Conservation (phyloP, 192 early-diverging fungal genomes). For the Diversispora eburnea region DNA sequence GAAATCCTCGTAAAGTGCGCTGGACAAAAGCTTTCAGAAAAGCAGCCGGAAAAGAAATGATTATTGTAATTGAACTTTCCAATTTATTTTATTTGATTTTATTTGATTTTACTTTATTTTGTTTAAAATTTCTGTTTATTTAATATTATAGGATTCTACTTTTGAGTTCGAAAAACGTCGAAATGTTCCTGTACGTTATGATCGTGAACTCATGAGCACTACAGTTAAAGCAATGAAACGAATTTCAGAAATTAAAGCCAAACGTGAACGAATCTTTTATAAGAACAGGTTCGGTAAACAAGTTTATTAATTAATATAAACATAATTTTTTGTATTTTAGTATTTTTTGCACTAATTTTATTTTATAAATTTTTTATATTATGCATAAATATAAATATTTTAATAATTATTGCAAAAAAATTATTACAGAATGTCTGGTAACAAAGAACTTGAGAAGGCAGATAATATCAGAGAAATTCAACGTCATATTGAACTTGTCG, state of each 20-base stretch:
- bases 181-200: slow-evolving; percentile 97
- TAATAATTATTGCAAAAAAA: no score
- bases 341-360: background rate
- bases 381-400: no score
- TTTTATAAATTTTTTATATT: background rate
- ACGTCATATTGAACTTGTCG: slow-evolving; percentile 86
- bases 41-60: slow-evolving; percentile 99
- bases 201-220: slow-evolving; percentile 93
- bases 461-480: slow-evolving; percentile 75
- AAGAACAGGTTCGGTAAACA: slow-evolving; percentile 59
- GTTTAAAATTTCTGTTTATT: background rate
- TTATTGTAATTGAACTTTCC: slow-evolving; percentile 60
- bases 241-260: slow-evolving; percentile 89
- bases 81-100: slow-evolving; percentile 36
- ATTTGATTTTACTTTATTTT: slow-evolving; percentile 2
- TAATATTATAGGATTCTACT: slow-evolving; percentile 73
- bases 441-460: slow-evolving; percentile 75
- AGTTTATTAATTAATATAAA: background rate
- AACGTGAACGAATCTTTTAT: slow-evolving; percentile 90
- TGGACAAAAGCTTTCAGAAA: slow-evolving; percentile 99
- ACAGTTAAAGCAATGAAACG: slow-evolving; percentile 99
- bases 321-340: background rate
- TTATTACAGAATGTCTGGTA: slow-evolving; percentile 62
- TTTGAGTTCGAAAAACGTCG: slow-evolving; percentile 99
- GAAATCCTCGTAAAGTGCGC: slow-evolving; percentile 97